phyloP scores from a whole-genome alignment of 176 grass and related monocot species.

The Dactylis glomerata region DNA sequence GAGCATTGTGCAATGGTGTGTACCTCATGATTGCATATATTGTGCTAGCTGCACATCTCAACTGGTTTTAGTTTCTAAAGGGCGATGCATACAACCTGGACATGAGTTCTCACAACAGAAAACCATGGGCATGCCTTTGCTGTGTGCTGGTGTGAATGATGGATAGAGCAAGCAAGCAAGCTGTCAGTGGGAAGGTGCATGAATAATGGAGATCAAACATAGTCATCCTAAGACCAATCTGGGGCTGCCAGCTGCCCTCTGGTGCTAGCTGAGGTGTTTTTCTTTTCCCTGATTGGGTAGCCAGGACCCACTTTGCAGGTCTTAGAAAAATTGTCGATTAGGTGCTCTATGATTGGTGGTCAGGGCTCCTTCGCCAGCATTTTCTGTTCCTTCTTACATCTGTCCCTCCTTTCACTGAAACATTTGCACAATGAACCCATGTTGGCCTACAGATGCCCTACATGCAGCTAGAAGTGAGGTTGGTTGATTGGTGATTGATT shows the following conservation, averaged over 20 bases:
- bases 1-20: not conserved
- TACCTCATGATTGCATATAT: constrained; percentile 27
- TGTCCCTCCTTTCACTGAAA: not conserved
- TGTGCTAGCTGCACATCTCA: no score
- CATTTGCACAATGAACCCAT: not conserved
- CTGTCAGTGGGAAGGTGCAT: not conserved
- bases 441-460: not conserved
- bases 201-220: not conserved
- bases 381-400: not conserved
- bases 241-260: constrained; percentile 12
- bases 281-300: constrained; percentile 20
- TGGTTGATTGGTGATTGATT: not conserved
- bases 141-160: constrained; percentile 36
- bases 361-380: not conserved
- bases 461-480: not conserved
- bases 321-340: not conserved
- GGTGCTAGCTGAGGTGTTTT: constrained; percentile 2
- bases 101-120: constrained; percentile 21
- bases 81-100: not conserved
- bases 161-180: constrained; percentile 7
- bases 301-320: constrained; percentile 12
- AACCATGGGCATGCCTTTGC: constrained; percentile 38
- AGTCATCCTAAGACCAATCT: constrained; percentile 10
- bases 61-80: constrained; percentile 20
- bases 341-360: not conserved